A percentile compares a stretch with the other conserved stretches of the same genome.
Conservation (phyloP, 2,329 filamentous ascomycete genomes). For the Cladophialophora carrionii region DNA sequence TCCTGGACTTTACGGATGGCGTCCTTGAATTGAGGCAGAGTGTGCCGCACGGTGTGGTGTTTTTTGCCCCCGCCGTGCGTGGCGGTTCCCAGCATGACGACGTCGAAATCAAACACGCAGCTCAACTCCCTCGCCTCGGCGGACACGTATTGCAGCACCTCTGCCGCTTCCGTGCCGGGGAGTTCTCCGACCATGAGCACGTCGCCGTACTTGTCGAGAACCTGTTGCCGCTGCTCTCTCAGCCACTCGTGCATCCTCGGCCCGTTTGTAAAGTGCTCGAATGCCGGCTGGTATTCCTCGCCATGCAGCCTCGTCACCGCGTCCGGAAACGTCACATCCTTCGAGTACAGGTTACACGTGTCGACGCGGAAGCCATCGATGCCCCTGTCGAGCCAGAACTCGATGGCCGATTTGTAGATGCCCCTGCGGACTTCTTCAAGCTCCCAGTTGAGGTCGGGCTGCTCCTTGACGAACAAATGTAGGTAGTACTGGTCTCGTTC, state of each 20-base stretch:
- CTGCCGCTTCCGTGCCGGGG: slow-evolving; percentile 51
- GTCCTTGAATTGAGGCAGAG: slow-evolving; percentile 56
- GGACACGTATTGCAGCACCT: slow-evolving; percentile 59
- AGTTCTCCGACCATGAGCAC: slow-evolving; percentile 67
- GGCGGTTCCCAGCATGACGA: slow-evolving; percentile 42
- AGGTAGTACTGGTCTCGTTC: slow-evolving; percentile 65
- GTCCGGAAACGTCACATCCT: slow-evolving; percentile 40
- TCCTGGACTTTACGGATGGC: slow-evolving; percentile 63
- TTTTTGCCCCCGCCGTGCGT: slow-evolving; percentile 33
- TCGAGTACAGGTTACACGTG: slow-evolving; percentile 40
- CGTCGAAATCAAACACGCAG: slow-evolving; percentile 75
- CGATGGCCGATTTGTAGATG: slow-evolving; percentile 69
- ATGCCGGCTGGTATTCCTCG: slow-evolving; percentile 54
- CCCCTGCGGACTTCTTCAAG: slow-evolving; percentile 65
- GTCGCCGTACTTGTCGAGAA: slow-evolving; percentile 60
- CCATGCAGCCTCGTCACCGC: slow-evolving; percentile 48
- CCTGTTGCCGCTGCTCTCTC: slow-evolving; percentile 56
- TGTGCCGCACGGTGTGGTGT: slow-evolving; percentile 33
- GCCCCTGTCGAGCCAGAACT: slow-evolving; percentile 73
- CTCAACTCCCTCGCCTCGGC: slow-evolving; percentile 58
- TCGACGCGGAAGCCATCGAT: slow-evolving; percentile 72
- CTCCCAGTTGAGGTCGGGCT: slow-evolving; percentile 81
- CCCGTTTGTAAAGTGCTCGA: slow-evolving; percentile 57
- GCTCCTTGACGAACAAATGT: slow-evolving; percentile 70
- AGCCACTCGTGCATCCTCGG: slow-evolving; percentile 63